phyloP scores from a whole-genome alignment of 176 grass and related monocot species.

The Secale cereale region DNA sequence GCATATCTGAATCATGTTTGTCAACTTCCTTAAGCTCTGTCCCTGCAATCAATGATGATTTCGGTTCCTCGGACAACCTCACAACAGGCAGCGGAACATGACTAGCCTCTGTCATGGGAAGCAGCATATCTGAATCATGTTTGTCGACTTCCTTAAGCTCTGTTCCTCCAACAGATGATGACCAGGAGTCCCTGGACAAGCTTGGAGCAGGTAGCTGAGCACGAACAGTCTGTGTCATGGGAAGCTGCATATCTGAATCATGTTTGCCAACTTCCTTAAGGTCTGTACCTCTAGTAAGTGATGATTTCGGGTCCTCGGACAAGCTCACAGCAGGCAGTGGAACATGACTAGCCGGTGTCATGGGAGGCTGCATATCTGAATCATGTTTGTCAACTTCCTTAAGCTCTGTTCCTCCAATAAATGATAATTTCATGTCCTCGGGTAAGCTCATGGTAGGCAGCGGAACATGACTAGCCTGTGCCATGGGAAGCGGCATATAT shows the following conservation, averaged over 20 bases:
- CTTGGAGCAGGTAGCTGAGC: neutral
- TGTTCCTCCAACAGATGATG: neutral
- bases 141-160: neutral
- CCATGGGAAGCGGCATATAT: neutral
- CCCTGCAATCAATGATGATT: neutral
- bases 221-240: neutral
- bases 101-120: neutral
- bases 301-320: neutral
- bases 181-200: neutral
- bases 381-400: neutral
- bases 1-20: neutral
- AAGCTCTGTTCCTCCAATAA: neutral
- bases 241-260: neutral
- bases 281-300: neutral
- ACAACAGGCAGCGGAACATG: neutral
- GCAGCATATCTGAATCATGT: conserved; percentile 1
- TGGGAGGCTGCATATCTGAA: neutral
- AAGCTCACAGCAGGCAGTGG: neutral
- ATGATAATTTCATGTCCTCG: neutral
- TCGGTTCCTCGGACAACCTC: neutral
- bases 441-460: neutral
- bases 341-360: neutral
- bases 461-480: neutral
- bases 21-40: neutral
- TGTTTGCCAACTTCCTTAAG: neutral